Conservation (phyloP, 345 rosid species). For the Corchorus capsularis region DNA sequence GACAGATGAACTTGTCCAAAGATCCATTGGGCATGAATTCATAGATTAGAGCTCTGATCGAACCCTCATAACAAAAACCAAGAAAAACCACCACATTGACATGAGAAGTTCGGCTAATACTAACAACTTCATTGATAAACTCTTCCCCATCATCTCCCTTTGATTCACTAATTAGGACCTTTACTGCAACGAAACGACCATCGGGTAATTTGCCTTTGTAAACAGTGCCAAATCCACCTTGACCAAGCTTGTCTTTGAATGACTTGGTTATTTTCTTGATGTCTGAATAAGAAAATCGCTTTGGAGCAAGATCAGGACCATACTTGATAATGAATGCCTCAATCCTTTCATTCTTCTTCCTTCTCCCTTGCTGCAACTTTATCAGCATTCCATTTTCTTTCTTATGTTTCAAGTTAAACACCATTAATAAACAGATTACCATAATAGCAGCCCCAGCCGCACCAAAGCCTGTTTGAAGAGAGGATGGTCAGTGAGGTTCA, state of each 20-base stretch:
- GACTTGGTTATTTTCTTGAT: slow-evolving; percentile 22
- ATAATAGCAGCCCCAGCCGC: neutral
- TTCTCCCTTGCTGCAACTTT: neutral
- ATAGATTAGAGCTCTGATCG: slow-evolving; percentile 4
- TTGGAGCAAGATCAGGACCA: slow-evolving; percentile 16
- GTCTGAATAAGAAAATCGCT: slow-evolving; percentile 10
- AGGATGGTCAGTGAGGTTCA: neutral
- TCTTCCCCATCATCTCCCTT: slow-evolving; percentile 15
- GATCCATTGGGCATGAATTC: slow-evolving; percentile 29
- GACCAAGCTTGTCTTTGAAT: neutral
- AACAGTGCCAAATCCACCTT: slow-evolving; percentile 17
- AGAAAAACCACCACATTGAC: slow-evolving; percentile 16
- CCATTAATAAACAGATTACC: neutral
- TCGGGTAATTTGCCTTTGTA: slow-evolving; percentile 7
- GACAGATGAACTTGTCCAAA: slow-evolving; percentile 17
- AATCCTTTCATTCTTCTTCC: slow-evolving; percentile 10
- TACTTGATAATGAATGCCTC: slow-evolving; percentile 2
- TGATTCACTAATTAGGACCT: slow-evolving; percentile 3
- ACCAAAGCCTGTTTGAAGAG: neutral
- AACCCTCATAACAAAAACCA: slow-evolving; percentile 12
- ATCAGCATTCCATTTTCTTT: neutral
- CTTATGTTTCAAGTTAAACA: slow-evolving; percentile 1
- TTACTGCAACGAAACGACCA: slow-evolving; percentile 8
- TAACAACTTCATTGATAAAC: slow-evolving; percentile 15
- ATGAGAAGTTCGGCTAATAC: slow-evolving; percentile 15